Base-by-base conservation (phyloP, 805 yeast genomes). In the Teunomyces tritomae region DNA sequence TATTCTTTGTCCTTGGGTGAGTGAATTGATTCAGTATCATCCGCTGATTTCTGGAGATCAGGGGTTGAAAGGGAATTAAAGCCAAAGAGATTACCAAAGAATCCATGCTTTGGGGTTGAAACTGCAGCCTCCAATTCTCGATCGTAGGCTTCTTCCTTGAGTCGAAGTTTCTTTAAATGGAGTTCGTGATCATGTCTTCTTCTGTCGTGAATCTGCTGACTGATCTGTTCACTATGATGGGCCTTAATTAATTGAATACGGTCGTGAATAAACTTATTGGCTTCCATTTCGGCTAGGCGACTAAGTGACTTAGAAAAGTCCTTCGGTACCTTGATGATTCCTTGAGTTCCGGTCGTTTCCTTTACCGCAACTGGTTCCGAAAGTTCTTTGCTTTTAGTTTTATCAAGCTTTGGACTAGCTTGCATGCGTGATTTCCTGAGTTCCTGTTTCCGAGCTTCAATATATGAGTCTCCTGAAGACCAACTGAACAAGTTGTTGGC, bases 391-490 rank as follows among this genome's bases (percentile, higher is more conserved):
- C 28, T 13, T 11, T 36, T 13, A 50, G 39, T 30, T 33, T 42
- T 10, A 40, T 44, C 28, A 42, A n/a, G 14, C 36, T 39, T 26
- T 41, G 40, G 45, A 16, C 48, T 44, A 39, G 45, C 17, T 39
- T 41, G 28, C 10, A 40, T 39, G 48, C 51, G 59, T 16, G 28
- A 26, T 13, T 37, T 16, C 20, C 32, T 30, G n/a, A 65, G 51
- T 40, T 66, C 68, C 28, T 52, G 48, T 48, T 62, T 65, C 28
- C 76, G 56, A 1, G 63, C 62, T 20, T 61, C 64, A 8, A 73
- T 64, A 48, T 70, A 70, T 8, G 64, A 59, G 42, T 73, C 78
- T 28, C 70, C 65, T 1, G 76, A 70, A 13, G 76, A 69, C 78
- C 78, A 73, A 43, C 67, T 59, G 48, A 73, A 73, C 33, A 73